Evolutionary conservation across 2,329 filamentous ascomycete species (phyloP), one percentile per base, ranked within the genome.

Genomic region (Nigrospora sphaerica): DNA sequence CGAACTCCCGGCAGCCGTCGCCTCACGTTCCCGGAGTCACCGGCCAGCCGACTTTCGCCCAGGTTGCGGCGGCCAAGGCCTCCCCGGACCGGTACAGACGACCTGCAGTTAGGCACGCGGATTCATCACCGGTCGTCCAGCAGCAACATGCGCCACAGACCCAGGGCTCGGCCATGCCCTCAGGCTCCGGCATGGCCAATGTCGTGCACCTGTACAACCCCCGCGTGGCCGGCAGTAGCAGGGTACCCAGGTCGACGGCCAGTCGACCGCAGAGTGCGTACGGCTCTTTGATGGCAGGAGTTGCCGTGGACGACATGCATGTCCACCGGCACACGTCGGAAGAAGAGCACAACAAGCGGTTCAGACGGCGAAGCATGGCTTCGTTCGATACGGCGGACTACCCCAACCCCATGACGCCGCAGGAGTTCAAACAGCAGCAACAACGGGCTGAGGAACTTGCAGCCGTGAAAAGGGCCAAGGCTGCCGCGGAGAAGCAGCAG

Each of bases 31-130:
- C 68, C 37, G 58, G 57, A 38, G 59, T 66, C 4, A 55, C 68
- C 12, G 66, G 63, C 18, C 73, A 73, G 54, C 75, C 80, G 42
- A 77, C 67, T 52, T 82, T 62, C 67, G 74, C 55, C 59, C 84
- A 68, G 65, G 75, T 83, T 37, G 72, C 75, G 4, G 72, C 80
- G 18, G 66, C 72, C 39, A 90, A 89, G 58, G 73, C 83, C 18
- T 82, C 86, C 1, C 88, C 88, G 1, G 90, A 95, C 62, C 81
- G 92, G 49, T 96, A 96, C 63, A 80, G 90, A 57, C 84, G 90
- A 43, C 65, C 75, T 49, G 74, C 74, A 46, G 72, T 77, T 48
- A 77, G 78, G 54, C 72, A 78, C 49, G 66, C 70, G 14, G 80
- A 81, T 54, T 75, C 69, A 52, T 54, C 62, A n/a, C 50, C 56